Evolutionary conservation across 257 asterid species (phyloP).

Genomic region (Thymus mandschuricus): DNA sequence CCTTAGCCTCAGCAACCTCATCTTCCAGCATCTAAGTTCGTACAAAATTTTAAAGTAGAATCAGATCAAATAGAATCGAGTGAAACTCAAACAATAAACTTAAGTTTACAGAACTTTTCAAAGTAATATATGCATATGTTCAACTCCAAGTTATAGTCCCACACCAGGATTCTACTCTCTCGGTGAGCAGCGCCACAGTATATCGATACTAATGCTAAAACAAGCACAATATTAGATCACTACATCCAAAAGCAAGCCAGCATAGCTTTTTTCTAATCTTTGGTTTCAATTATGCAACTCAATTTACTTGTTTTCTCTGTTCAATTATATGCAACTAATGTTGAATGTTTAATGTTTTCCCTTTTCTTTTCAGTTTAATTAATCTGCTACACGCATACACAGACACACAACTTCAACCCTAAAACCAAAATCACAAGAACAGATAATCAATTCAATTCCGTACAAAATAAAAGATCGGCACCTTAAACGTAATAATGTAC

Average conservation of each 20-base stretch:
- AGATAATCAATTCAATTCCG: background rate
- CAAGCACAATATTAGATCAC: background rate
- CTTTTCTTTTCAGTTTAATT: background rate
- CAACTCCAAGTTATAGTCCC: conserved; percentile 10
- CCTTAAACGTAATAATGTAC: conserved; percentile 51
- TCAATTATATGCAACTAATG: background rate
- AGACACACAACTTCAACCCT: conserved; percentile 5
- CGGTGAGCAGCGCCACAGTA: background rate
- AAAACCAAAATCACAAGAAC: conserved; percentile 22
- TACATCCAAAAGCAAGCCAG: conserved; percentile 1
- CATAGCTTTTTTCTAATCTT: too few species aligned
- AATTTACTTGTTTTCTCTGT: background rate
- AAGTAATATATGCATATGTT: background rate
- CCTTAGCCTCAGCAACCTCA: conserved; percentile 46
- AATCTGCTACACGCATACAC: background rate
- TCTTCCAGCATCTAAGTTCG: conserved; percentile 60
- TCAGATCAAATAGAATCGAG: conserved; percentile 12
- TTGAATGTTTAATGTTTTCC: background rate
- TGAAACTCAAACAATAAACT: conserved; percentile 4
- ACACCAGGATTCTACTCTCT: background rate
- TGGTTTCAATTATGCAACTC: background rate
- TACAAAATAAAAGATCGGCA: conserved; percentile 16
- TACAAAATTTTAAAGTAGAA: conserved; percentile 14
- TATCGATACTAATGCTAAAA: background rate
- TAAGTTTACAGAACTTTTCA: background rate